Evolutionary conservation across 768 basidiomycete species (phyloP).

Genomic region (Lentinula lateritia): DNA sequence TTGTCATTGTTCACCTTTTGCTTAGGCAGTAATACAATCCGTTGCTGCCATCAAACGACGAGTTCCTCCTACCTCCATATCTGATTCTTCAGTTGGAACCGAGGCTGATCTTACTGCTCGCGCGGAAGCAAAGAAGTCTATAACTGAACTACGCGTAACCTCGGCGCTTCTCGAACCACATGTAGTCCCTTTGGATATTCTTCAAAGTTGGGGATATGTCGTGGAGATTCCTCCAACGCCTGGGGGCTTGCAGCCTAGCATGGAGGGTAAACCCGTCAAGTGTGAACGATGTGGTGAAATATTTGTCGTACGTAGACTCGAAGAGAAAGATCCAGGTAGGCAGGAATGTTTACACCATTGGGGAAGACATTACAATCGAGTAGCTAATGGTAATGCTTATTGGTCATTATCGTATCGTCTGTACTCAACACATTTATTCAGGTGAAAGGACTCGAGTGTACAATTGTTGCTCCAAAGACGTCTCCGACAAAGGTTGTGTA

Average conservation of each 20-base stretch:
- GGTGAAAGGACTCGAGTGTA: slow-evolving; percentile 67
- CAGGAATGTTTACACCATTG: slow-evolving; percentile 78
- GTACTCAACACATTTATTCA: slow-evolving; percentile 20
- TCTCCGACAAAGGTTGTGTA: slow-evolving; percentile 59
- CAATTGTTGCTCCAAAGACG: slow-evolving; percentile 66
- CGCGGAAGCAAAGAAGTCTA: slow-evolving; percentile 45
- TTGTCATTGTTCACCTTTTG: neutral
- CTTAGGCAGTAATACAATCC: slow-evolving; percentile 47
- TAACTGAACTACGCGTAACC: slow-evolving; percentile 50
- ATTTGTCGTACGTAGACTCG: slow-evolving; percentile 53
- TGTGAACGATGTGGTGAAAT: slow-evolving; percentile 79
- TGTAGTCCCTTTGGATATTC: slow-evolving; percentile 49
- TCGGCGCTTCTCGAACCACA: slow-evolving; percentile 49
- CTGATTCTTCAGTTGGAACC: slow-evolving; percentile 76
- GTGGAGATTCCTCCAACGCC: slow-evolving; percentile 57
- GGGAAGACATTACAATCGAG: slow-evolving; percentile 62
- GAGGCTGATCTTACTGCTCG: slow-evolving; percentile 57
- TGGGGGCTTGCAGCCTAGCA: slow-evolving; percentile 60
- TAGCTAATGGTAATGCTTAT: slow-evolving; percentile 52
- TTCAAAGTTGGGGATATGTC: slow-evolving; percentile 69
- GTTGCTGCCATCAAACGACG: slow-evolving; percentile 45
- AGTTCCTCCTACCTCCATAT: slow-evolving; percentile 45
- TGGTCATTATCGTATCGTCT: neutral
- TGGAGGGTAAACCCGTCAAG: slow-evolving; percentile 52
- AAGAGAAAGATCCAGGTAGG: slow-evolving; percentile 32